Evolutionary conservation across 1,284 basidiomycete genomes (phyloP).

Genomic region (Coniferiporia weirii): DNA sequence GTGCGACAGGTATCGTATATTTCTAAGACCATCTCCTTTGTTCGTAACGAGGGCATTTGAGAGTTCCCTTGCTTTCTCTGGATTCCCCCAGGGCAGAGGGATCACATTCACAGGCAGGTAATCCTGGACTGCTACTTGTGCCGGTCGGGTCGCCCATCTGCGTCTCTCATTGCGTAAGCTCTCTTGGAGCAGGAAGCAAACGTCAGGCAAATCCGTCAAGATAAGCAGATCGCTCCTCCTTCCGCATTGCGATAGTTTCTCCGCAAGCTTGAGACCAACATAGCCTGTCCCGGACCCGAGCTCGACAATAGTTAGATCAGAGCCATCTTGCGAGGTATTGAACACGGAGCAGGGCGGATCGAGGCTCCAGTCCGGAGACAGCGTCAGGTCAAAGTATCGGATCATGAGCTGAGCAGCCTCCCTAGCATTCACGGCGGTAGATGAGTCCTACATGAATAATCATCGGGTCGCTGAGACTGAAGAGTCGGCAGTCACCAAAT

Average conservation of each 20-base stretch:
- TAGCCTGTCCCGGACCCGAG: constrained; percentile 71
- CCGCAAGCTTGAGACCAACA: constrained; percentile 46
- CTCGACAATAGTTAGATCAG: constrained; percentile 42
- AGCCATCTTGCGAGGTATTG: neutral
- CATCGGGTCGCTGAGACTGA: too few relatives aligned
- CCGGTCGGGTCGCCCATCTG: constrained; percentile 7
- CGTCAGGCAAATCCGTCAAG: constrained; percentile 67
- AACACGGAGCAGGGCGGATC: constrained; percentile 51
- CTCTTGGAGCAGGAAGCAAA: constrained; percentile 56
- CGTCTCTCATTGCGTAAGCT: constrained; percentile 32
- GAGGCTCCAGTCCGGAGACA: constrained; percentile 35
- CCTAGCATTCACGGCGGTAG: neutral
- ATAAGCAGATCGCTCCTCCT: constrained; percentile 38
- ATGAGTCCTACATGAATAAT: neutral
- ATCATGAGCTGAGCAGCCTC: constrained; percentile 41
- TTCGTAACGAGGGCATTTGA: constrained; percentile 22
- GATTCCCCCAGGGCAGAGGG: constrained; percentile 65
- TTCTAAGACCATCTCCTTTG: neutral
- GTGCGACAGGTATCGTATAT: constrained; percentile 39
- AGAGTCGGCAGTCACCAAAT: constrained; percentile 23
- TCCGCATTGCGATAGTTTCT: constrained; percentile 23
- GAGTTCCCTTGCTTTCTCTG: constrained; percentile 36
- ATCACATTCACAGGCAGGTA: constrained; percentile 33
- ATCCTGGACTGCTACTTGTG: neutral
- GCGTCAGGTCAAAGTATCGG: constrained; percentile 44